Conservation (phyloP, 345 rosid species). For the Combretum micranthum region DNA sequence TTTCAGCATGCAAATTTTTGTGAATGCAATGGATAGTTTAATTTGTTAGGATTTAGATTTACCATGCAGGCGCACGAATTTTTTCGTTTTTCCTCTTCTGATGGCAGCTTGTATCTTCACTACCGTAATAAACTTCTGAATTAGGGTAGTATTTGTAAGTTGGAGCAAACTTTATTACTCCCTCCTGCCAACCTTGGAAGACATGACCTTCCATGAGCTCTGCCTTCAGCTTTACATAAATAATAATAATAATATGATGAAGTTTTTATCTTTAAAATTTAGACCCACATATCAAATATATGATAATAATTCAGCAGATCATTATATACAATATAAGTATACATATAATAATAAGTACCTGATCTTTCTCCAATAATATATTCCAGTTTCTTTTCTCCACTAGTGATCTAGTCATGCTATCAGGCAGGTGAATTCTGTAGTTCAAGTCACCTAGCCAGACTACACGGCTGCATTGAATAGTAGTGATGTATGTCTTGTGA, state of each 20-base stretch:
- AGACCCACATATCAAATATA: neutral
- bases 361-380: constrained; percentile 9
- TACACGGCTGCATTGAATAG: constrained; percentile 12
- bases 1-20: too few relatives aligned
- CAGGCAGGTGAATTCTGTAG: constrained; percentile 17
- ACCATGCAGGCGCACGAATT: constrained; percentile 12
- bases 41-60: neutral
- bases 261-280: neutral
- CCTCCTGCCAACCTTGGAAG: constrained; percentile 23
- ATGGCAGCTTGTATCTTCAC: neutral
- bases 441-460: constrained; percentile 21
- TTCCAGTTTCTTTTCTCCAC: constrained; percentile 14
- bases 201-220: constrained; percentile 19
- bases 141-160: constrained; percentile 20
- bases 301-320: neutral
- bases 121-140: constrained; percentile 12
- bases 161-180: constrained; percentile 14
- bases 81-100: neutral
- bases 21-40: too few relatives aligned
- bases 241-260: neutral
- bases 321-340: too few relatives aligned
- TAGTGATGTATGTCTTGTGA: neutral
- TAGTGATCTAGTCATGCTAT: constrained; percentile 10
- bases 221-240: constrained; percentile 13
- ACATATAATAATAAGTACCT: constrained; percentile 5